Evolutionary conservation across 495 filamentous ascomycete genomes (phyloP).

Genomic region (Viridothelium virens): DNA sequence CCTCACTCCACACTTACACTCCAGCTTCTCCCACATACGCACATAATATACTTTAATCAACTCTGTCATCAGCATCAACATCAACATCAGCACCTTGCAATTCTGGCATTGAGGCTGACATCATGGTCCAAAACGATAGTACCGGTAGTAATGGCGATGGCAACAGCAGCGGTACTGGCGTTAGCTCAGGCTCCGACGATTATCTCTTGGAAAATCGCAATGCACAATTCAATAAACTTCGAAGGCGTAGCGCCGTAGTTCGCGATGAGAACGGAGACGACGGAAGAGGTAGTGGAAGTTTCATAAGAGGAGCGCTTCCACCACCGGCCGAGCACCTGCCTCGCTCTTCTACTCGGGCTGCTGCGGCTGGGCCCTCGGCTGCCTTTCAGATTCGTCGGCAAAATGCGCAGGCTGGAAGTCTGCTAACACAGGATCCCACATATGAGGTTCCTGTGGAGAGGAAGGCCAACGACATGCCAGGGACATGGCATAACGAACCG

Average conservation of each 20-base stretch:
- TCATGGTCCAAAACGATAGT: neutral
- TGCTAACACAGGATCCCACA: too few species aligned
- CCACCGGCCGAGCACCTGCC: neutral
- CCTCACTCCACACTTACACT: neutral
- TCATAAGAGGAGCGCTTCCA: neutral
- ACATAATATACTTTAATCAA: constrained; percentile 1
- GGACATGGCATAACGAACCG: neutral
- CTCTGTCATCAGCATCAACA: neutral
- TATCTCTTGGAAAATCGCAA: neutral
- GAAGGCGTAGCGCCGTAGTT: neutral
- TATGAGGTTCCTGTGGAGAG: too few species aligned
- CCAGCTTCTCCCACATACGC: neutral
- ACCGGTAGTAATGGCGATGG: neutral
- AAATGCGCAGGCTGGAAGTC: too few species aligned
- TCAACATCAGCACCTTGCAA: neutral
- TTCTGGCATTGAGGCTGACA: neutral
- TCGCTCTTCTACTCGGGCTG: neutral
- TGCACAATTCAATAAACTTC: neutral
- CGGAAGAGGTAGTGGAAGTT: neutral
- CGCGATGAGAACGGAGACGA: neutral
- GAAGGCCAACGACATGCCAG: neutral
- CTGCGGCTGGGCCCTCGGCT: neutral
- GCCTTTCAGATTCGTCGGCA: neutral
- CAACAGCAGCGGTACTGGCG: neutral
- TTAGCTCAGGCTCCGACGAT: neutral